Percentiles rank a stretch among this genome's conserved stretches.
Evolutionary conservation across 345 rosid species (phyloP).

Genomic region (Salix purpurea): DNA sequence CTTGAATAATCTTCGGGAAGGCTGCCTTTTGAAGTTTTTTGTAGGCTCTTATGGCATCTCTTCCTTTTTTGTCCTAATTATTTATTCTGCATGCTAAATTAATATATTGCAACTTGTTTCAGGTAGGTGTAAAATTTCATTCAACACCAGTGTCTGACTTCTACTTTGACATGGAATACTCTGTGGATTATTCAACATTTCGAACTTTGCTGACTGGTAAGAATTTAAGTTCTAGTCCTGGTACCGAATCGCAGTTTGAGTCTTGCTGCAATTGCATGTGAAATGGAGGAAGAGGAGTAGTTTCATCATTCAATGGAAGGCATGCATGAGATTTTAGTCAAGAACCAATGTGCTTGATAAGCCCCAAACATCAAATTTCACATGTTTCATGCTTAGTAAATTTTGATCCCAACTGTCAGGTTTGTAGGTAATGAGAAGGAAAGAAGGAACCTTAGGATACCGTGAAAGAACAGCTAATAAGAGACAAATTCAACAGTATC

Average conservation of each 20-base stretch:
- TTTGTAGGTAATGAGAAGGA: no score
- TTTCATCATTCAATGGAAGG: neutral
- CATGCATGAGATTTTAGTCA: neutral
- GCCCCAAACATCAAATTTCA: no score
- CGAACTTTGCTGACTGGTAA: constrained; percentile 50
- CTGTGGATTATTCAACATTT: constrained; percentile 88
- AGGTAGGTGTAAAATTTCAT: constrained; percentile 48
- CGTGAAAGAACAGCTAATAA: no score
- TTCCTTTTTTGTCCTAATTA: constrained; percentile 8
- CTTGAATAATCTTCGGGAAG: neutral
- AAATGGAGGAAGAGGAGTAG: no score
- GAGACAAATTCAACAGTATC: no score
- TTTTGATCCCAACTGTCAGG: no score
- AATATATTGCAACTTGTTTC: constrained; percentile 27
- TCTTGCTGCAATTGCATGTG: neutral
- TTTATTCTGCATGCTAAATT: constrained; percentile 1
- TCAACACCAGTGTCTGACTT: constrained; percentile 40
- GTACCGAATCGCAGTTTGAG: neutral
- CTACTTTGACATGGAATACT: constrained; percentile 90
- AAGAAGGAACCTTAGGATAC: no score
- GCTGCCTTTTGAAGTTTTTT: constrained; percentile 6
- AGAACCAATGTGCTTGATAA: no score
- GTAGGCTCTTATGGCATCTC: neutral
- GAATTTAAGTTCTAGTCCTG: constrained; percentile 7
- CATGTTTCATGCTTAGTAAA: no score